A percentile compares a stretch with the other conserved stretches of the same genome.
These are phyloP conservation scores for Cardiospermum halicacabum DNA, from an alignment of 345 rosid species.

Conservation along the genomic window DNA sequence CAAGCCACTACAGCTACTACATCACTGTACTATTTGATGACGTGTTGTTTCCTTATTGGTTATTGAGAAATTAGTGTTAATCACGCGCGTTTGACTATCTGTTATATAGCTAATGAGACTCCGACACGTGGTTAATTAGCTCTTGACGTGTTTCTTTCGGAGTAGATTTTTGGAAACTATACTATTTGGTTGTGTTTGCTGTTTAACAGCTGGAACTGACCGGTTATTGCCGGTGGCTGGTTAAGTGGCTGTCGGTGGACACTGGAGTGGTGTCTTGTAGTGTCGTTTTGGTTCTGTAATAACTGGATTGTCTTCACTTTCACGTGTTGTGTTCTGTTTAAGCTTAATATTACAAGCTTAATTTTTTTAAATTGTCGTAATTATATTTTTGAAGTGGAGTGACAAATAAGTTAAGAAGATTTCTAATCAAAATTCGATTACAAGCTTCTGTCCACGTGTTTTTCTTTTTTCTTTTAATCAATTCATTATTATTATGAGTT, in stretches of 20 bases:
- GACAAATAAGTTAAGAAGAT: no score
- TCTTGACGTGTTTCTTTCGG: conserved; percentile 6
- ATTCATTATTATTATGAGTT: no score
- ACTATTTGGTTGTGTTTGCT: conserved; percentile 12
- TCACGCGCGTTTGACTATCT: not conserved
- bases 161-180: no score
- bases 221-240: conserved; percentile 35
- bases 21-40: not conserved
- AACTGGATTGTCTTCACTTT: no score
- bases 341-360: no score
- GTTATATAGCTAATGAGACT: rapidly evolving
- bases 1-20: conserved; percentile 5
- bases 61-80: rapidly evolving
- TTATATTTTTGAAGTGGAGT: no score
- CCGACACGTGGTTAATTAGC: not conserved
- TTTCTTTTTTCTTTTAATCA: no score
- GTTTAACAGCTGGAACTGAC: conserved; percentile 34
- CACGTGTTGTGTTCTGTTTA: no score
- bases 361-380: no score
- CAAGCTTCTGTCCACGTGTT: not conserved
- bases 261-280: not conserved
- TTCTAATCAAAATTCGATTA: not conserved
- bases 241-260: conserved; percentile 41
- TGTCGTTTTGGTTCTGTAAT: no score
- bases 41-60: not conserved